Base-by-base conservation (phyloP, 2,329 filamentous ascomycete genomes). In the Alternaria triticina region DNA sequence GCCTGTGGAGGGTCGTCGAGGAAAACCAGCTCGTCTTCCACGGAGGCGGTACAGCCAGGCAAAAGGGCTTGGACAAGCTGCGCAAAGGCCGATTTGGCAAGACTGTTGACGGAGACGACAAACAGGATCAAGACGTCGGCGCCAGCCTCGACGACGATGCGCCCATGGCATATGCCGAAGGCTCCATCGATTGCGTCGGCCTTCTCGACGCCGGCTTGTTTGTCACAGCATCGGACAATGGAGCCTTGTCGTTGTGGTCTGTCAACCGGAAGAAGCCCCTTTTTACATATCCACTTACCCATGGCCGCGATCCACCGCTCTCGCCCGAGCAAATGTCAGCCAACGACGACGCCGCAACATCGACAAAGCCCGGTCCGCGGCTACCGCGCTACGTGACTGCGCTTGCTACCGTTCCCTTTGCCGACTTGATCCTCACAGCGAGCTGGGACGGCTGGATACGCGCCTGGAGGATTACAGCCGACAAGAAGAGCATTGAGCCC, bases 1-100 rank as follows among this genome's bases (percentile, higher is more conserved):
- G 96, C 62, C 82, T 97, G 71, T 99, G 96, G 96, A 97, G 97
- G 81, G 94, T 99, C 2, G 89, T 93, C 5, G 96, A 99, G 73
- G 95, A 99, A 82, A 93, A 91, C 2, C 96, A 99, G 78, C 87
- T 99, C 7, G 94, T 98, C 2, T 99, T 98, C 81, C 90, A 95
- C 51, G 95, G 94, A 61, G 93, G 94, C 66, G 91, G 89, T 15
- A 75, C 74, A n/a, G 75, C 74, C 33, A 67, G 72, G 52, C 77
- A 79, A 52, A 80, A 81, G 45, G 81, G 82, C 10, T 67, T 76
- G 64, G 76, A 79, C 33, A 78, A 78, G 61, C 59, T 79, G 50
- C 71, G 74, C 28, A 79, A 76, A 62, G 75, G 72, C 20, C 75
- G 74, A 17, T 79, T 79, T 58, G 77, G 76, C 40, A 76, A 69